These are phyloP conservation scores for Kentomonas sorsogonicus DNA, from an alignment of 208 protist genomes.

Conservation along the genomic window DNA sequence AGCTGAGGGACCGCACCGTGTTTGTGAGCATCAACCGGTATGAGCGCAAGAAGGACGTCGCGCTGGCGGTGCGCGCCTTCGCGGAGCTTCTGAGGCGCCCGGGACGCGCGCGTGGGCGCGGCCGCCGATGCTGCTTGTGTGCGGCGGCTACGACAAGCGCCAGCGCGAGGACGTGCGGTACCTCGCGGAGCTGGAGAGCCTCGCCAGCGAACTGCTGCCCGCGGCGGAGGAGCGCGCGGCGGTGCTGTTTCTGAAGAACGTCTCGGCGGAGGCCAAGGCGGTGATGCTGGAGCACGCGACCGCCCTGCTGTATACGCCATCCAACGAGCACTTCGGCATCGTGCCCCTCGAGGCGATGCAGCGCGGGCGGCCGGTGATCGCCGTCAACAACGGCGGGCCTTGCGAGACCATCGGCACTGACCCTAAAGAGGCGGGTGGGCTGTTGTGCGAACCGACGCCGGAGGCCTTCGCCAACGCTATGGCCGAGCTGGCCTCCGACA, in stretches of 20 bases:
- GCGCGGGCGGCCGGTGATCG: conserved; percentile 79
- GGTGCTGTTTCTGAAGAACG: conserved; percentile 79
- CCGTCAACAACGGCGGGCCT: conserved; percentile 90
- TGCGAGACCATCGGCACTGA: conserved; percentile 67
- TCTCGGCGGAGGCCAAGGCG: conserved; percentile 65
- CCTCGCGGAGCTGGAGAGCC: conserved; percentile 59
- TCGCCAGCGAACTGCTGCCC: conserved; percentile 26
- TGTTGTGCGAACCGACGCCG: conserved; percentile 50
- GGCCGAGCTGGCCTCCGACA: conserved; percentile 13
- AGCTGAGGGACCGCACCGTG: conserved; percentile 21
- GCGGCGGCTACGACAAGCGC: conserved; percentile 81
- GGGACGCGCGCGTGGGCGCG: not conserved
- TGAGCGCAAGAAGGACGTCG: conserved; percentile 97
- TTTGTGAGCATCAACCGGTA: conserved; percentile 98
- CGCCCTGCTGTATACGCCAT: conserved; percentile 93
- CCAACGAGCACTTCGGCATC: conserved; percentile 95
- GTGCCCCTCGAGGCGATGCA: conserved; percentile 86
- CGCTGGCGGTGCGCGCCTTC: conserved; percentile 87
- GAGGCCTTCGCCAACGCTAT: conserved; percentile 61
- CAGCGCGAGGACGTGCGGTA: conserved; percentile 79
- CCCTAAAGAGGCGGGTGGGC: conserved; percentile 29
- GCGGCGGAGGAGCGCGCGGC: conserved; percentile 17
- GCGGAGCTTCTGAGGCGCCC: conserved; percentile 21
- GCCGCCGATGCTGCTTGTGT: conserved; percentile 61
- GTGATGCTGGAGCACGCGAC: conserved; percentile 63